These are phyloP conservation scores for Aethionema arabicum DNA, from an alignment of 345 rosid genomes.

Conservation along the genomic window DNA sequence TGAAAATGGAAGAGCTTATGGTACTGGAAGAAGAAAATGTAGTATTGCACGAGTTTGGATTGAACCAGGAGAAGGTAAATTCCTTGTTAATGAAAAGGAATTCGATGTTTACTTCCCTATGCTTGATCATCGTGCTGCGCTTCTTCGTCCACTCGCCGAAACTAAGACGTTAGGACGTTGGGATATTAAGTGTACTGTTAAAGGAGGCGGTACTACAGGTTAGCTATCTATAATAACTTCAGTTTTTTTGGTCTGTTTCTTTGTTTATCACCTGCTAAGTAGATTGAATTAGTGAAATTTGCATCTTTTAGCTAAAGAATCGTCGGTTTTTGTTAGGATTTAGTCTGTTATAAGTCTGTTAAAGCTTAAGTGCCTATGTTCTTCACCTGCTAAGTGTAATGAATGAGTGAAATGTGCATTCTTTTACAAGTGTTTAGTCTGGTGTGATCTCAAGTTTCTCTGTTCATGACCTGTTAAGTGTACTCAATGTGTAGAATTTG, in stretches of 20 bases:
- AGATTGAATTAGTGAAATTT: background rate
- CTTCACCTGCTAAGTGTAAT: too few relatives aligned
- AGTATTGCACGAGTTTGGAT: conserved; percentile 95
- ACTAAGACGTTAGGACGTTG: conserved; percentile 97
- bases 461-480: too few relatives aligned
- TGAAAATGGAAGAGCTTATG: conserved; percentile 87
- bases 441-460: too few relatives aligned
- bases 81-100: conserved; percentile 70
- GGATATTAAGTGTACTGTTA: conserved; percentile 81
- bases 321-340: background rate
- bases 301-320: background rate
- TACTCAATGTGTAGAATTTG: too few relatives aligned
- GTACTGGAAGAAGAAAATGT: conserved; percentile 95
- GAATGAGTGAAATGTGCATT: too few relatives aligned
- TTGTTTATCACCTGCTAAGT: background rate
- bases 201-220: conserved; percentile 96
- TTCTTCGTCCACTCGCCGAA: conserved; percentile 89
- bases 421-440: too few relatives aligned
- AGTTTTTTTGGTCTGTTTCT: background rate
- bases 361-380: too few relatives aligned
- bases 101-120: conserved; percentile 88
- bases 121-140: conserved; percentile 95
- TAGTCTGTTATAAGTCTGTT: background rate
- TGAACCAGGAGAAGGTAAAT: conserved; percentile 83
- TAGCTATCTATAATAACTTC: conserved; percentile 14